These are phyloP conservation scores for Fusarium graminum DNA, from an alignment of 2,329 filamentous ascomycete genomes.

Conservation along the genomic window DNA sequence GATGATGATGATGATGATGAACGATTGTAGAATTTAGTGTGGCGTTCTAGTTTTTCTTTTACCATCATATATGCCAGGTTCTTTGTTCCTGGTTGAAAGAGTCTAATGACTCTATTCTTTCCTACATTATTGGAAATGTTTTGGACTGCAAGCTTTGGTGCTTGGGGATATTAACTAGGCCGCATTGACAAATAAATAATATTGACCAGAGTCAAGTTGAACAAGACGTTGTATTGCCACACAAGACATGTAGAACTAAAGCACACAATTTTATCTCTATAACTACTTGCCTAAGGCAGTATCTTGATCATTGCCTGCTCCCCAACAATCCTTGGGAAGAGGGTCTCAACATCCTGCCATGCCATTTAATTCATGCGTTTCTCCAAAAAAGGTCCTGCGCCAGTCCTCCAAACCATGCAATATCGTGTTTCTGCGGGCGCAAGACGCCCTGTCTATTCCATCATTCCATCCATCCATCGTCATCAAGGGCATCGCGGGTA, in stretches of 20 bases:
- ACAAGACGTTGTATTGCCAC: not conserved
- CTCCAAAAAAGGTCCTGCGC: slow-evolving; percentile 43
- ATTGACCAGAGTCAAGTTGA: not conserved
- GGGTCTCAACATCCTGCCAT: slow-evolving; percentile 32
- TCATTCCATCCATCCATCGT: slow-evolving; percentile 44
- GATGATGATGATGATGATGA: slow-evolving; percentile 47
- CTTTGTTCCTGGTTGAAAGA: not conserved
- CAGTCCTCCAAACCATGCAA: slow-evolving; percentile 47
- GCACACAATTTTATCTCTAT: slow-evolving; percentile 49
- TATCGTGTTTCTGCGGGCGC: slow-evolving; percentile 37
- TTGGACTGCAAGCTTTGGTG: slow-evolving; percentile 26
- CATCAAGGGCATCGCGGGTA: slow-evolving; percentile 43
- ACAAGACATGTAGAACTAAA: slow-evolving; percentile 11
- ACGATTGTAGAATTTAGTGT: slow-evolving; percentile 31
- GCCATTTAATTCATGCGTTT: slow-evolving; percentile 39
- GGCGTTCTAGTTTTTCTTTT: not conserved
- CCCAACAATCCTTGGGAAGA: slow-evolving; percentile 20
- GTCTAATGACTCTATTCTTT: not conserved
- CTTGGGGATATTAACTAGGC: slow-evolving; percentile 17
- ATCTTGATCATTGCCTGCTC: slow-evolving; percentile 29
- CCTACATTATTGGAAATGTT: slow-evolving; percentile 11
- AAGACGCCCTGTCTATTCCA: slow-evolving; percentile 46
- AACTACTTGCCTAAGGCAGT: slow-evolving; percentile 44
- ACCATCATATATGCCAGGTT: not conserved
- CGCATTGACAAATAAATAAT: slow-evolving; percentile 5